phyloP scores from a whole-genome alignment of 345 rosid species.

The Pseudoturritis turrita region DNA sequence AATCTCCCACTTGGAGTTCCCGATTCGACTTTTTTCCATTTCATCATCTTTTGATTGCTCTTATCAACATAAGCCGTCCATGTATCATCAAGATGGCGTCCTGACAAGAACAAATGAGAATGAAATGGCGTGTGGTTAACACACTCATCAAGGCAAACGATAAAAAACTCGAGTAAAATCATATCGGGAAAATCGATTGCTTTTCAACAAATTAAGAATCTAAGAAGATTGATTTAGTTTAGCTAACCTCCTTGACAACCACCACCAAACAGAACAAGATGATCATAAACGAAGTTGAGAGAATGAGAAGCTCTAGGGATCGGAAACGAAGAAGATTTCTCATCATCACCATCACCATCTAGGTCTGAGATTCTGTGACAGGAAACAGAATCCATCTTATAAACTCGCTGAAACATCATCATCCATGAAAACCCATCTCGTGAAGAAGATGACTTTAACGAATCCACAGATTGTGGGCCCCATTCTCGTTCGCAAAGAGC shows the following conservation, averaged over 20 bases:
- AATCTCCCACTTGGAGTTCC: conserved; percentile 91
- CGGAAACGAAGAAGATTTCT: conserved; percentile 42
- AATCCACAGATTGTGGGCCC: conserved; percentile 56
- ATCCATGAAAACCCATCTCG: conserved; percentile 56
- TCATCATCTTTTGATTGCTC: conserved; percentile 38
- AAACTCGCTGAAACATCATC: conserved; percentile 55
- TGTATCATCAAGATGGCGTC: conserved; percentile 95
- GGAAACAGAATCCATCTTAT: conserved; percentile 52
- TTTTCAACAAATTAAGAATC: not conserved
- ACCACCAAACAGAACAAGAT: conserved; percentile 86
- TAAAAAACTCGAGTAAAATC: not conserved
- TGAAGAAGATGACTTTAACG: conserved; percentile 38
- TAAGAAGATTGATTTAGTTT: not conserved
- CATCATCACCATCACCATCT: not conserved
- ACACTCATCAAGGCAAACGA: conserved; percentile 21
- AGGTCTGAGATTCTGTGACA: conserved; percentile 51
- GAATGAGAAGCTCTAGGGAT: conserved; percentile 92
- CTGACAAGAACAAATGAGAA: conserved; percentile 29
- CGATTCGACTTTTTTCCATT: conserved; percentile 64
- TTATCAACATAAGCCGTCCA: conserved; percentile 70
- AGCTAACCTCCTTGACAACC: conserved; percentile 82
- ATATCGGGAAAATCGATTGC: not conserved
- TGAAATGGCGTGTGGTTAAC: conserved; percentile 19
- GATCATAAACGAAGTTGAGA: conserved; percentile 80
- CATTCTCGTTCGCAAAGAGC: conserved; percentile 68